phyloP scores from a whole-genome alignment of 495 filamentous ascomycete species.

The Acidomyces sp. region DNA sequence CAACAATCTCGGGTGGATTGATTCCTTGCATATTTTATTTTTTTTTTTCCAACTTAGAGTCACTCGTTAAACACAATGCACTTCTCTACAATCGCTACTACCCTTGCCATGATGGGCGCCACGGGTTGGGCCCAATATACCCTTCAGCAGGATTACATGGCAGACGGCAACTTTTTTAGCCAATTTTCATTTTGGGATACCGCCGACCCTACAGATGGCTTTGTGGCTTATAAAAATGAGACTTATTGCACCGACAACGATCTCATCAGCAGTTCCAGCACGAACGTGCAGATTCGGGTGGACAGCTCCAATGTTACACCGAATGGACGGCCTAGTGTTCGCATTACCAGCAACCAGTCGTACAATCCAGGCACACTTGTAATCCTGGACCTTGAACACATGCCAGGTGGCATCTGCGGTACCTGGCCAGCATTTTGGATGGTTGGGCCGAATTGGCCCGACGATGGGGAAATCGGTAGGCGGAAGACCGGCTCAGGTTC shows the following conservation, averaged over 20 bases:
- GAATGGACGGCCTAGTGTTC: slow-evolving; percentile 27
- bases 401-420: slow-evolving; percentile 30
- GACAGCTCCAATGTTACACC: slow-evolving; percentile 24
- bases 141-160: slow-evolving; percentile 20
- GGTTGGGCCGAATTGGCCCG: slow-evolving; percentile 30
- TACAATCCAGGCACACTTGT: slow-evolving; percentile 27
- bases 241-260: slow-evolving; percentile 17
- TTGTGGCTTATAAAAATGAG: slow-evolving; percentile 27
- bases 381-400: slow-evolving; percentile 29
- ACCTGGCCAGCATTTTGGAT: slow-evolving; percentile 34
- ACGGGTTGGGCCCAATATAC: slow-evolving; percentile 15
- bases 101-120: slow-evolving; percentile 1
- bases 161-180: slow-evolving; percentile 17
- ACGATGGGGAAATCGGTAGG: slow-evolving; percentile 19
- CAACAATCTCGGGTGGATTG: no score
- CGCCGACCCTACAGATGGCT: slow-evolving; percentile 24
- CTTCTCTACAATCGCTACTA: slow-evolving; percentile 15
- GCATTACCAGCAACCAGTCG: slow-evolving; percentile 28
- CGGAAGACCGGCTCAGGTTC: no score
- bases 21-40: no score
- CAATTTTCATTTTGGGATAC: slow-evolving; percentile 16
- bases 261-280: slow-evolving; percentile 20
- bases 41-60: no score
- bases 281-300: slow-evolving; percentile 21
- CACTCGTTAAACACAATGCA: slow-evolving; percentile 16